Base-by-base conservation (phyloP, 1,139 yeast genomes). In the Blastobotrys raffinosifermentans region DNA sequence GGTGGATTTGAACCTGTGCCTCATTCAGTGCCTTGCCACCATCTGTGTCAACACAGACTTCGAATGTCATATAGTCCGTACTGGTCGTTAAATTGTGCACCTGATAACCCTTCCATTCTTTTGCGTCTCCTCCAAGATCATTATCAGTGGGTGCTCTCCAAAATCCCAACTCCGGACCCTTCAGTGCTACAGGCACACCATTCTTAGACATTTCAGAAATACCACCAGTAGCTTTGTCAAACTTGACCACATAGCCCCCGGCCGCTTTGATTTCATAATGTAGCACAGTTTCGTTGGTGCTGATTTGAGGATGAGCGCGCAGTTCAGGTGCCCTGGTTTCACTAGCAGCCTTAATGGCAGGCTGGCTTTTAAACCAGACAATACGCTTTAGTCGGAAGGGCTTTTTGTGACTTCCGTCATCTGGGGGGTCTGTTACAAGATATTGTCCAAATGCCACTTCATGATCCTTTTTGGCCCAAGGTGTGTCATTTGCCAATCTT, bases 91-190 rank as follows among this genome's bases (percentile, higher is more conserved):
- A 32, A 26, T 48, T 42, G 14, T 49, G 39, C 4, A 49, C 43
- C 35, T 47, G 44, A 29, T 44, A 42, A 9, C 33, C 13, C 20
- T 29, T 31, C 56, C 56, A 51, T 13, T 34, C 35, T 19, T 25
- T 23, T 9, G 26, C 43, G 13, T 40, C 42, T 3, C 40, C 44
- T 3, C 43, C 41, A 4, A 26, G 33, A 40, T 61, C 66, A 35
- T 62, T 62, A 41, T 60, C 63, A 15, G 57, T 60, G 16, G 58
- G 57, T 4, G 67, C 59, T 36, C 67, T 49, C 63, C 61, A 63
- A 40, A 60, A 40, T 15, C 50, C 51, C 20, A 50, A 37, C 14
- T 26, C 22, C 4, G 43, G 41, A 6, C 37, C 35, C 3, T 14
- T 6, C 10, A 8, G 7, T 5, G 7, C 7, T 7, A 25, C 6